phyloP scores from a whole-genome alignment of 1,284 basidiomycete genomes.

The Moesziomyces sp. region DNA sequence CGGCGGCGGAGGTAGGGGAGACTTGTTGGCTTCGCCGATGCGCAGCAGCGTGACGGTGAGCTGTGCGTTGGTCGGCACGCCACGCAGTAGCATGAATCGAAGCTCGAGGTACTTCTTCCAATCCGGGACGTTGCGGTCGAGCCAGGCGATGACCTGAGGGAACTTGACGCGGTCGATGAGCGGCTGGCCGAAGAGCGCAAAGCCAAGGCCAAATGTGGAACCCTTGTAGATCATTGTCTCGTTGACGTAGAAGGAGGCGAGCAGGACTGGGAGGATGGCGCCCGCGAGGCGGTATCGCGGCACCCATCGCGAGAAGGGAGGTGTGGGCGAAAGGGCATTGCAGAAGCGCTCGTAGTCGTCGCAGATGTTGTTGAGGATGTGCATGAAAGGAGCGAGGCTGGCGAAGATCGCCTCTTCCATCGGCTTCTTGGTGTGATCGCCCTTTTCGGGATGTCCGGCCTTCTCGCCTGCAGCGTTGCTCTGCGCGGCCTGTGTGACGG shows the following conservation, averaged over 20 bases:
- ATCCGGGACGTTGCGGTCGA: constrained; percentile 70
- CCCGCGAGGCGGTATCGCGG: constrained; percentile 65
- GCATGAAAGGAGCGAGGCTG: constrained; percentile 69
- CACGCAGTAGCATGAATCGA: constrained; percentile 69
- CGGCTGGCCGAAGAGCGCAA: constrained; percentile 73
- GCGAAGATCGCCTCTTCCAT: constrained; percentile 63
- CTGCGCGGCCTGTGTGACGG: constrained; percentile 64
- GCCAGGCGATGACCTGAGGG: constrained; percentile 63
- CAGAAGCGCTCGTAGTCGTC: constrained; percentile 69
- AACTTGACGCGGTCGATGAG: constrained; percentile 68
- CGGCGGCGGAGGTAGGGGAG: constrained; percentile 71
- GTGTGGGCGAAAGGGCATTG: constrained; percentile 69
- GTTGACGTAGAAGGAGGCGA: constrained; percentile 70
- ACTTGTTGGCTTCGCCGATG: constrained; percentile 70
- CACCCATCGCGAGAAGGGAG: constrained; percentile 67
- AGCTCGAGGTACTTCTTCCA: constrained; percentile 69
- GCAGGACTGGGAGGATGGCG: constrained; percentile 64
- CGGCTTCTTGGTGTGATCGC: constrained; percentile 67
- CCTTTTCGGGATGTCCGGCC: constrained; percentile 40
- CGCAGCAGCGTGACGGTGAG: constrained; percentile 72
- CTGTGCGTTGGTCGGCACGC: constrained; percentile 74
- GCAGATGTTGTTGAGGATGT: constrained; percentile 72
- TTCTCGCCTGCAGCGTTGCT: constrained; percentile 65
- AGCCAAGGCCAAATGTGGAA: constrained; percentile 70
- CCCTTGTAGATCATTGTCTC: constrained; percentile 70